phyloP scores from a whole-genome alignment of 805 yeast species.

The Wickerhamiella kurtzmanii region DNA sequence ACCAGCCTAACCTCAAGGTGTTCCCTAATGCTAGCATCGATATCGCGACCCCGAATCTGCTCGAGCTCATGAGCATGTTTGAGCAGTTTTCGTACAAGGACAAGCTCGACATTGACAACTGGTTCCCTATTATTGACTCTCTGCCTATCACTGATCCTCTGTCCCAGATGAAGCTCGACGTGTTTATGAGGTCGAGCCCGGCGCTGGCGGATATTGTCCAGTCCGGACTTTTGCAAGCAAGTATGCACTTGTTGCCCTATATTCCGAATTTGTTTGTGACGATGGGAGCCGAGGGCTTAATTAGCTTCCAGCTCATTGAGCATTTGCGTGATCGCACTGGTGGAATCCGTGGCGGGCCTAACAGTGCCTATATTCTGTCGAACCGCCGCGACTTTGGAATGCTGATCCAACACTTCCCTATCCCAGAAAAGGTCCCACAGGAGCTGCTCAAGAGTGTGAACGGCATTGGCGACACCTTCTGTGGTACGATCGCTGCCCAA shows the following conservation, averaged over 20 bases:
- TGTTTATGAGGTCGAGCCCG: constrained; percentile 18
- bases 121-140: constrained; percentile 65
- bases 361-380: constrained; percentile 15
- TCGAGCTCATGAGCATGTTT: constrained; percentile 46
- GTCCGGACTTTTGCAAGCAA: constrained; percentile 42
- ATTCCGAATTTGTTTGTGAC: constrained; percentile 54
- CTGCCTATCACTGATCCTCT: constrained; percentile 32
- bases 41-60: constrained; percentile 54
- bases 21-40: constrained; percentile 36
- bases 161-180: constrained; percentile 20
- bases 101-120: constrained; percentile 40
- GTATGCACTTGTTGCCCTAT: constrained; percentile 61
- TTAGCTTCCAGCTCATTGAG: constrained; percentile 29
- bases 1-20: constrained; percentile 24
- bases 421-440: constrained; percentile 27
- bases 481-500: constrained; percentile 47
- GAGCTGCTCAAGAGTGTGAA: constrained; percentile 49
- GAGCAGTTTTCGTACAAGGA: constrained; percentile 34
- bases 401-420: constrained; percentile 47
- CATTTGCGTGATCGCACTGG: constrained; percentile 19
- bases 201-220: constrained; percentile 22
- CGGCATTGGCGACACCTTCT: constrained; percentile 79
- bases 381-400: constrained; percentile 33
- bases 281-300: constrained; percentile 52
- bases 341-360: constrained; percentile 16